Evolutionary conservation across 1,284 basidiomycete species (phyloP).

Genomic region (Leucoagaricus sp.): DNA sequence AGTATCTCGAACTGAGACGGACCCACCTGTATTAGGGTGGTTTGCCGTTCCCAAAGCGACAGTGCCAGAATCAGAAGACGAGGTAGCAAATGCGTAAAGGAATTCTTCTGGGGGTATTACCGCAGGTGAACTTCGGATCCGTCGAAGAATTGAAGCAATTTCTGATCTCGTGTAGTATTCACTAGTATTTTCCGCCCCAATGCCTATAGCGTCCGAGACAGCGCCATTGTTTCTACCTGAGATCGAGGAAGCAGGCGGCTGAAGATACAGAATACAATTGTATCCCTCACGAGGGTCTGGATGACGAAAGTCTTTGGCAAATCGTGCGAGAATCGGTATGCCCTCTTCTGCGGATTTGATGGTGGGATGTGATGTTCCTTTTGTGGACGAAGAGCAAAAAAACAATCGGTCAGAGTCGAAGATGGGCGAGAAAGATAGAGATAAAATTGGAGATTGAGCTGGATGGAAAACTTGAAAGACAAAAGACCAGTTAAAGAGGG

Average conservation of each 20-base stretch:
- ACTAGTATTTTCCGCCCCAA: slow-evolving; percentile 40
- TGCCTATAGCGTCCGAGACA: not conserved
- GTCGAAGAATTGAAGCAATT: slow-evolving; percentile 50
- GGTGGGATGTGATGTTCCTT: slow-evolving; percentile 71
- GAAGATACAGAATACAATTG: slow-evolving; percentile 56
- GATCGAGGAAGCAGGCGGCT: slow-evolving; percentile 49
- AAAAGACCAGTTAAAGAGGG: slow-evolving; percentile 7
- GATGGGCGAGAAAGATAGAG: slow-evolving; percentile 11
- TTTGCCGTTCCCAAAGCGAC: not conserved
- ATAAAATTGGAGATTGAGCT: slow-evolving; percentile 6
- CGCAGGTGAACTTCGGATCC: slow-evolving; percentile 42
- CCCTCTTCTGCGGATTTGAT: slow-evolving; percentile 60
- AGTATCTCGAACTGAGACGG: too few relatives aligned
- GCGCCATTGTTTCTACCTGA: slow-evolving; percentile 4
- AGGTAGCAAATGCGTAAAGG: not conserved
- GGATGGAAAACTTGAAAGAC: slow-evolving; percentile 2
- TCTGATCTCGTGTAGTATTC: slow-evolving; percentile 35
- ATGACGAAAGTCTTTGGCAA: slow-evolving; percentile 55
- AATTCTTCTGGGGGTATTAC: not conserved
- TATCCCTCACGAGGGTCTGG: slow-evolving; percentile 61
- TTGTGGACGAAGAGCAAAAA: slow-evolving; percentile 12
- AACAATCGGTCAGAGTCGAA: slow-evolving; percentile 5
- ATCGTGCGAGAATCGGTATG: slow-evolving; percentile 56
- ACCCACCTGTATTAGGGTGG: not conserved
- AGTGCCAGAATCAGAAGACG: not conserved